Evolutionary conservation across 2,329 filamentous ascomycete species (phyloP).

Genomic region (Fusarium sp.): DNA sequence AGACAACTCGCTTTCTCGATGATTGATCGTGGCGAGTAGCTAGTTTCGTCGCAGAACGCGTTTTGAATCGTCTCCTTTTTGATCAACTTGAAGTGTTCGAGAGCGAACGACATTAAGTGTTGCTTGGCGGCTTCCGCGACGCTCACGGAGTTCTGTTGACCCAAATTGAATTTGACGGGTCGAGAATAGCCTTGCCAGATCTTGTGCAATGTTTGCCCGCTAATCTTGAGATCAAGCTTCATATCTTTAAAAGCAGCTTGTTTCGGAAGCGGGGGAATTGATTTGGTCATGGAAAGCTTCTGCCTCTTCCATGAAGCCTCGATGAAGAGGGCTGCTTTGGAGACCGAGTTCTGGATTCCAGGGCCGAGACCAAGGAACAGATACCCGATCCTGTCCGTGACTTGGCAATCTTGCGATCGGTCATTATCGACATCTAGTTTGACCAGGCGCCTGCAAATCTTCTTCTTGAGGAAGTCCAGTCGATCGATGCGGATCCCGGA

Average conservation of each 20-base stretch:
- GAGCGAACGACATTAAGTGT: constrained; percentile 35
- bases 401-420: constrained; percentile 16
- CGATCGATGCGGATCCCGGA: constrained; percentile 31
- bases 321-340: constrained; percentile 28
- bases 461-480: constrained; percentile 43
- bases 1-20: constrained; percentile 15
- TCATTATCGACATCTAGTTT: constrained; percentile 45
- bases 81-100: constrained; percentile 31
- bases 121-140: constrained; percentile 37
- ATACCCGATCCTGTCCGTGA: constrained; percentile 29
- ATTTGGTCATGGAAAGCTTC: constrained; percentile 39
- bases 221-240: constrained; percentile 36
- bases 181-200: constrained; percentile 29
- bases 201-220: constrained; percentile 20
- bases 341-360: constrained; percentile 18
- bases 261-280: constrained; percentile 39
- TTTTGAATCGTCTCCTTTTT: constrained; percentile 19
- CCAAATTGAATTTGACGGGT: constrained; percentile 1
- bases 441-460: constrained; percentile 45
- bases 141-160: constrained; percentile 10
- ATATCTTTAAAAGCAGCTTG: constrained; percentile 34
- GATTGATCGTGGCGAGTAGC: background rate
- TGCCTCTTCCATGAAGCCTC: constrained; percentile 39
- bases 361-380: constrained; percentile 34
- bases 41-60: constrained; percentile 16